Percentiles rank a stretch among this genome's conserved stretches.
Conservation (phyloP, 805 yeast species). For the Spathaspora hagerdaliae region DNA sequence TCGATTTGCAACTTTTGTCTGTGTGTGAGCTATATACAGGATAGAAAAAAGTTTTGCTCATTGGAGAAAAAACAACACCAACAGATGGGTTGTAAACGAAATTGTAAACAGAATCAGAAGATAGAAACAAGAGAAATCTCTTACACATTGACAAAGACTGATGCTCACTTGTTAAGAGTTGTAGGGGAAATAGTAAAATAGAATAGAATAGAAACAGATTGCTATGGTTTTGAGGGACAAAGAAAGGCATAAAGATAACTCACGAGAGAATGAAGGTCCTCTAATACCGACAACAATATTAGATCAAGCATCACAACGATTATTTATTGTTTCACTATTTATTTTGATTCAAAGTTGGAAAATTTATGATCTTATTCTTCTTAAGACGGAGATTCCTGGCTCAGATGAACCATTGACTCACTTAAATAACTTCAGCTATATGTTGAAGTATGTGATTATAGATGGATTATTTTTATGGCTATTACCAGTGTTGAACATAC, state of each 20-base stretch:
- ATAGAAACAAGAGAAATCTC: no score
- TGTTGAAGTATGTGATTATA: constrained; percentile 64
- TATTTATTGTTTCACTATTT: constrained; percentile 62
- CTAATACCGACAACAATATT: constrained; percentile 62
- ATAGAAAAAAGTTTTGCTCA: no score
- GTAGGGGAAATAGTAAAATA: no score
- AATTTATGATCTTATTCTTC: constrained; percentile 60
- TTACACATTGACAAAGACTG: no score
- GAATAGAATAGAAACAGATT: no score
- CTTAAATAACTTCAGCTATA: constrained; percentile 52
- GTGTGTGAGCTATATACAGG: no score
- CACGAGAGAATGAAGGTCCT: constrained; percentile 8
- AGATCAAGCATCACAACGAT: constrained; percentile 75
- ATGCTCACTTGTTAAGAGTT: no score
- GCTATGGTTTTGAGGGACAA: no score
- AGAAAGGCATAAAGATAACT: not conserved
- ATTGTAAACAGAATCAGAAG: no score
- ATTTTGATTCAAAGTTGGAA: constrained; percentile 83
- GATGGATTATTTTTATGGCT: constrained; percentile 70
- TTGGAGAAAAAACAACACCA: no score
- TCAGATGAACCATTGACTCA: constrained; percentile 21
- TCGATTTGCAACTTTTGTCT: no score
- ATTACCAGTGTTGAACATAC: constrained; percentile 73
- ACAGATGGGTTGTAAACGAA: no score
- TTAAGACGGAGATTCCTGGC: constrained; percentile 43